Base-by-base conservation (phyloP, 305 asterid genomes). In the Fraxinus sp. region DNA sequence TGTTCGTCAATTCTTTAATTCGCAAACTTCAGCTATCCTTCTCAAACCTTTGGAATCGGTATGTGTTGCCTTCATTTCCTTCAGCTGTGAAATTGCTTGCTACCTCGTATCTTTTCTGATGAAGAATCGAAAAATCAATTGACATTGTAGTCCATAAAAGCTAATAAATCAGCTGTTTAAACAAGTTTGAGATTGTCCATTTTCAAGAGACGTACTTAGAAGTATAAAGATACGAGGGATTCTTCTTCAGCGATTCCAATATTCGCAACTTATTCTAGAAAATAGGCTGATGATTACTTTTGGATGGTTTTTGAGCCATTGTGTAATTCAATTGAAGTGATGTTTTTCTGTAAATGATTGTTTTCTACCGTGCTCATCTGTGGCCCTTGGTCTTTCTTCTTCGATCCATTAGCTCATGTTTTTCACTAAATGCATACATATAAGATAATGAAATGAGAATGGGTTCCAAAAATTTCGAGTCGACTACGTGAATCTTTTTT, bases 171-270 rank as follows among this genome's bases (percentile, higher is more conserved):
- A 73, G 83, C 83, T 79, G 80, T 79, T 35, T 64, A 73, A 41
- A 64, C 84, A 55, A 83, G 87, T 79, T 84, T 83, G 76, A 78
- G 86, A 55, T 62, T 16, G 75, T 46, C 82, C 52, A 24, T 46
- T 79, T 76, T 75, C 75, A 77, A 33, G 80, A 28, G 83, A 82
- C 83, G 77, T 66, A 77, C 79, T 84, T 75, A 87, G 84, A 78
- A 57, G 81, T 85, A 89, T 87, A 84, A 90, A 84, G 30, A 32
- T 18, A 13, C n/a, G 80, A 37, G 74, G 77, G 78, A 75, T 71
- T 26, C 57, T 74, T 78, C 81, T 80, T 70, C 80, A 64, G 77
- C 59, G 78, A 82, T 81, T 84, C 82, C 55, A 43, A 28, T 68
- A 41, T 83, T 81, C 77, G 1, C 28, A 18, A 68, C 49, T 83